Evolutionary conservation across 169 alveolate species (phyloP).

Genomic region (Sarcocystis neurona): DNA sequence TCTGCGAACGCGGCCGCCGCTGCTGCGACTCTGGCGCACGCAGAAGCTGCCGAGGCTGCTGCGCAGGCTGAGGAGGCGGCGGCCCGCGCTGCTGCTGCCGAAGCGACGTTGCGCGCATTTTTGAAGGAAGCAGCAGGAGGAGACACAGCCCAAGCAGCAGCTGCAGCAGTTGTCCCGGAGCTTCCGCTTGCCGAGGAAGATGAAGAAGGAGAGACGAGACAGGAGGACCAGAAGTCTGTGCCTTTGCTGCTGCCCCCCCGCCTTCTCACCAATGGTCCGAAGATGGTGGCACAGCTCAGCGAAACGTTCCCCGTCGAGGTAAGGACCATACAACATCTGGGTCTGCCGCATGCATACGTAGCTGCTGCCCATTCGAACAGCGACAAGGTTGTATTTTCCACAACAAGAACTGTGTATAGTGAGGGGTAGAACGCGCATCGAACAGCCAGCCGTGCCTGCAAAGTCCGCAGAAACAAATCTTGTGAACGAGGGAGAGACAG

Average conservation of each 20-base stretch:
- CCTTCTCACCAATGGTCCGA: neutral
- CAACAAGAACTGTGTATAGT: too few relatives aligned
- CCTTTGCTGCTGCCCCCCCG: neutral
- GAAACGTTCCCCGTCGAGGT: slow-evolving; percentile 17
- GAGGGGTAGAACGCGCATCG: too few relatives aligned
- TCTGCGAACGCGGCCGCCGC: too few relatives aligned
- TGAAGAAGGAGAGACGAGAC: neutral
- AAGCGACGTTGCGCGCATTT: neutral
- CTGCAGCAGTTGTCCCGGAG: neutral
- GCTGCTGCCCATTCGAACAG: too few relatives aligned
- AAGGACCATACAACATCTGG: too few relatives aligned
- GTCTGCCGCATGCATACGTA: too few relatives aligned
- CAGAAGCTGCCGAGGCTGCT: too few relatives aligned
- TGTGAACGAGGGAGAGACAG: too few relatives aligned
- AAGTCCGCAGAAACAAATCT: too few relatives aligned
- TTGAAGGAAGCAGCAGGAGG: neutral
- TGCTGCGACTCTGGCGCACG: too few relatives aligned
- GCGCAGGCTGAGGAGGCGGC: neutral
- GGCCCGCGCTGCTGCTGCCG: neutral
- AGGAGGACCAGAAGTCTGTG: neutral
- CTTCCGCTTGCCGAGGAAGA: neutral
- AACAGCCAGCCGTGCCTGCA: too few relatives aligned
- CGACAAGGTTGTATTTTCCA: too few relatives aligned
- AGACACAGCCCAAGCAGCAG: neutral
- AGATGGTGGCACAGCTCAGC: slow-evolving; percentile 12